Base-by-base conservation (phyloP, 441 rosid genomes). In the Erysimum pusillum region DNA sequence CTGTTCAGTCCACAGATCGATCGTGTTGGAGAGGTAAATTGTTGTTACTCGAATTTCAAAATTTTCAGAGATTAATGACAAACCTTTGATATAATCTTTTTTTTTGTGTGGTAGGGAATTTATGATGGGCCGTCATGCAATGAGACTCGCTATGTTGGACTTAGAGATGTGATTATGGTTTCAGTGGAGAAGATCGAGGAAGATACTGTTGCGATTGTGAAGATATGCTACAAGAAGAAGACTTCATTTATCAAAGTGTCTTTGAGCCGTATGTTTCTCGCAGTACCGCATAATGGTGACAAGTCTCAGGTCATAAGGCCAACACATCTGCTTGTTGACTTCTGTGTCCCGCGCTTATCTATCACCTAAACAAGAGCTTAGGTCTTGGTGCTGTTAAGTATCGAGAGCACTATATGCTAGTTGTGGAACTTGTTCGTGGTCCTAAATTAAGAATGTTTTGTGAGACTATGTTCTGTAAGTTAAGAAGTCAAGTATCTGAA, bases 151-250 rank as follows among this genome's bases (percentile, higher is more conserved):
- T 76, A 76, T 52, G 69, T 76, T 52, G 74, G 75, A 10, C 67
- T 59, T 35, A 71, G 67, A 35, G 67, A 71, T 6, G 46, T 9
- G 22, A 8, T 58, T 0, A 32, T 70, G 0, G 25, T 52, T 52
- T 36, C 3, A 22, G 9, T 7, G 0, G 17, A 4, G 13, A 15
- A 32, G 57, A 1, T 13, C 6, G 9, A 70, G 7, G 67, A 13
- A 34, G 11, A 14, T 0, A 1, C 7, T 36, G 22, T 46, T 9
- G 75, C 20, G n/a, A 49, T 3, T 3, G 59, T 59, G 25, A 22
- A 69, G 64, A 53, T 76, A 42, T 6, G 6, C 42, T 69, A 69
- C 75, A 76, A 69, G 75, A 69, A 61, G 69, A 62, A 52, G 57
- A 34, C 2, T 25, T n/a, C 22, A 4, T 61, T 42, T 14, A 3